Conservation (phyloP, 192 early-diverging fungal genomes). For the Coemansia guatemalensis region DNA sequence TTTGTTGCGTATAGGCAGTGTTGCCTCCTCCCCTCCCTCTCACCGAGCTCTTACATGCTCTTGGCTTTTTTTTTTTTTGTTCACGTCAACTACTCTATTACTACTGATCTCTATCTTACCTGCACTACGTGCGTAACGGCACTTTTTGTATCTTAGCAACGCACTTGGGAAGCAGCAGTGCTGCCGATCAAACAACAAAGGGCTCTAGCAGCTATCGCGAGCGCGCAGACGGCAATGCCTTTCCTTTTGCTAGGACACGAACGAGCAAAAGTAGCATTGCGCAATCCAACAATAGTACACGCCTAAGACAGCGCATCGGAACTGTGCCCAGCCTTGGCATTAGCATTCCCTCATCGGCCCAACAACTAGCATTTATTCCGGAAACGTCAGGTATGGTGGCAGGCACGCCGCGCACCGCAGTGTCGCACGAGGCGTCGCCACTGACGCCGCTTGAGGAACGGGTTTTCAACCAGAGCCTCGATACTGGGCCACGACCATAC, state of each 20-base stretch:
- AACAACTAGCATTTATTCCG: background rate
- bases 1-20: background rate
- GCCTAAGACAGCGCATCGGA: slow-evolving; percentile 5
- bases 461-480: slow-evolving; percentile 22
- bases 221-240: background rate
- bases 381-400: slow-evolving; percentile 12
- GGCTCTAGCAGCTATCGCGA: too few species aligned
- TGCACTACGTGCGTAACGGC: background rate
- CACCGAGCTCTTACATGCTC: background rate
- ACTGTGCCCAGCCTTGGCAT: slow-evolving; percentile 10
- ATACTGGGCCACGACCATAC: slow-evolving; percentile 3
- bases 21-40: background rate
- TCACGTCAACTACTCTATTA: slow-evolving; percentile 1
- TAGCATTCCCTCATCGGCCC: background rate
- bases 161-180: background rate
- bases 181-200: slow-evolving; percentile 1
- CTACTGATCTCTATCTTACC: slow-evolving; percentile 4
- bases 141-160: background rate
- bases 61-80: background rate
- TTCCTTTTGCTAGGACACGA: background rate
- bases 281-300: background rate
- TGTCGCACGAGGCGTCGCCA: slow-evolving; percentile 36
- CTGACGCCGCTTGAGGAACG: slow-evolving; percentile 45
- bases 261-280: background rate
- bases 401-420: slow-evolving; percentile 18